Percentiles rank a stretch among this genome's conserved stretches.
Conservation (phyloP, 208 protist species). For the Crithidia mellificae region DNA sequence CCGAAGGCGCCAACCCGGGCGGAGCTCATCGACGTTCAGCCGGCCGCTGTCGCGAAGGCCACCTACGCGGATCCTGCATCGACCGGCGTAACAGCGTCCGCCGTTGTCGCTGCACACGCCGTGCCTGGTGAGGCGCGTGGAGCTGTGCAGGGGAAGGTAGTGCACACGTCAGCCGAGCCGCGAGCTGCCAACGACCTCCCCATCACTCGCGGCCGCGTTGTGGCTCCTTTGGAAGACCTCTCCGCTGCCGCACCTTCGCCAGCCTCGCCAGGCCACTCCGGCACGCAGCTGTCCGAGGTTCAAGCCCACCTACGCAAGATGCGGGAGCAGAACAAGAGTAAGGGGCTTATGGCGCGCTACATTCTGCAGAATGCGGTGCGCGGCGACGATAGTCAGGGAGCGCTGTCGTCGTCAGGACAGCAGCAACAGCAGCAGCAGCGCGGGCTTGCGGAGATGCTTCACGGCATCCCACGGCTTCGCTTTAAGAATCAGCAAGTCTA, state of each 20-base stretch:
- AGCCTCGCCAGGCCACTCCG: not conserved
- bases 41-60: not conserved
- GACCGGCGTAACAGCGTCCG: not conserved
- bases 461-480: constrained; percentile 31
- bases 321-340: constrained; percentile 33
- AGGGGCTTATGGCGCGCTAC: constrained; percentile 58
- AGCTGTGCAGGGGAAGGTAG: constrained; percentile 16
- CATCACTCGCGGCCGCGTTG: constrained; percentile 23
- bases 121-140: not conserved
- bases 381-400: not conserved
- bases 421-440: constrained; percentile 18
- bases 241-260: not conserved
- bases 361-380: constrained; percentile 46
- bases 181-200: constrained; percentile 31
- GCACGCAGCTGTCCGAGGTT: constrained; percentile 48
- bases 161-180: constrained; percentile 29
- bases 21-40: constrained; percentile 18
- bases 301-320: constrained; percentile 54
- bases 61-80: constrained; percentile 16
- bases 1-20: constrained; percentile 23
- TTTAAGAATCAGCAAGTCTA: constrained; percentile 70
- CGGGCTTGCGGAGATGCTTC: constrained; percentile 14
- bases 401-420: not conserved
- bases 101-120: constrained; percentile 1
- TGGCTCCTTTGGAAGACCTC: not conserved